Evolutionary conservation across 1,139 yeast genomes (phyloP).

Genomic region (Wickerhamomyces sp.): DNA sequence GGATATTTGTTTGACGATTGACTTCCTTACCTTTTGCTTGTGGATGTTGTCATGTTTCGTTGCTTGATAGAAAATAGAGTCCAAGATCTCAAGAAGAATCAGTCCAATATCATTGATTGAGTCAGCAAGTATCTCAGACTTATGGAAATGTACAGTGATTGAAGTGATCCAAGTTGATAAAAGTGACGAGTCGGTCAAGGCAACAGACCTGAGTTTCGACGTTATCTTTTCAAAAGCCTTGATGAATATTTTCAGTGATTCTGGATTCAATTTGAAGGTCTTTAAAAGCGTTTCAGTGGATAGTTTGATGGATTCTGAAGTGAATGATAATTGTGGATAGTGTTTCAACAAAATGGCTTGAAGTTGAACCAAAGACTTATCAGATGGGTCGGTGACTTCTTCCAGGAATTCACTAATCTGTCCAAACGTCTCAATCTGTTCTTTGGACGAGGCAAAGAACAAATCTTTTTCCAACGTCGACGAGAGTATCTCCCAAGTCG

Average conservation of each 20-base stretch:
- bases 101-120: slow-evolving; percentile 23
- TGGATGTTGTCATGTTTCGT: slow-evolving; percentile 32
- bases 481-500: slow-evolving; percentile 29
- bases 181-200: slow-evolving; percentile 51
- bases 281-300: slow-evolving; percentile 34
- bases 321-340: slow-evolving; percentile 47
- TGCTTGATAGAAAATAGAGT: slow-evolving; percentile 12
- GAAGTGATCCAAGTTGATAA: slow-evolving; percentile 51
- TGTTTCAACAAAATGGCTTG: slow-evolving; percentile 36
- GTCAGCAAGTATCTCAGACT: slow-evolving; percentile 15
- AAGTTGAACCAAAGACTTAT: slow-evolving; percentile 23
- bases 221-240: slow-evolving; percentile 36
- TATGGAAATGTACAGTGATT: slow-evolving; percentile 9
- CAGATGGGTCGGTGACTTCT: slow-evolving; percentile 13
- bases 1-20: slow-evolving; percentile 12
- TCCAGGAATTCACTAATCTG: slow-evolving; percentile 24
- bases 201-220: slow-evolving; percentile 32
- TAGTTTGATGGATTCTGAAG: slow-evolving; percentile 40
- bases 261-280: slow-evolving; percentile 30
- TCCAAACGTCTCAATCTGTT: slow-evolving; percentile 25
- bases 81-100: slow-evolving; percentile 18
- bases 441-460: slow-evolving; percentile 32
- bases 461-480: slow-evolving; percentile 25
- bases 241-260: slow-evolving; percentile 31
- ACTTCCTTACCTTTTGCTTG: slow-evolving; percentile 40